Conservation (phyloP, 2,329 filamentous ascomycete genomes). For the Colletotrichum incanum region DNA sequence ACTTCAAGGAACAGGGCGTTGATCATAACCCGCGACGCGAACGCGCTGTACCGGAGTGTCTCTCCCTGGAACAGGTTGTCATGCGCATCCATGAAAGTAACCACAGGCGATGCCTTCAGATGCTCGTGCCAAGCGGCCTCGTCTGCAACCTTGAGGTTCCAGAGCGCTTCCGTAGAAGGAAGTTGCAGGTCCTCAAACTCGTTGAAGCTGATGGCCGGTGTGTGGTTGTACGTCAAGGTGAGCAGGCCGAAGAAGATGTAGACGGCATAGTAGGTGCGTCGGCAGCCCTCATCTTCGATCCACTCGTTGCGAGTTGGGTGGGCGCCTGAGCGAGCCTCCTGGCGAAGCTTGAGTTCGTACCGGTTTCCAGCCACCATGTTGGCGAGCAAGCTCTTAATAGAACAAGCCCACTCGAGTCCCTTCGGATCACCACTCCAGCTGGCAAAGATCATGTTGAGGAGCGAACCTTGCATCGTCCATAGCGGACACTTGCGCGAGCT, state of each 20-base stretch:
- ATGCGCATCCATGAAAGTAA: conserved; percentile 94
- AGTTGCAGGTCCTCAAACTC: conserved; percentile 95
- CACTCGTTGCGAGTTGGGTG: conserved; percentile 88
- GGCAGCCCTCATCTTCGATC: conserved; percentile 97
- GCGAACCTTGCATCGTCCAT: conserved; percentile 97
- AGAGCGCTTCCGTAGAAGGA: conserved; percentile 93
- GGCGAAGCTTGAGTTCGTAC: conserved; percentile 94
- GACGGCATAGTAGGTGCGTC: conserved; percentile 97
- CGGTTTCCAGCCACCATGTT: conserved; percentile 99
- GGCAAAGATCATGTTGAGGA: conserved; percentile 98
- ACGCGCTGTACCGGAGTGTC: conserved; percentile 91
- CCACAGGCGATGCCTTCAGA: conserved; percentile 77
- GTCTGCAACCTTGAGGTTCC: conserved; percentile 87
- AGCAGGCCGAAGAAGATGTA: conserved; percentile 99
- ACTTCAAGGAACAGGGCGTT: conserved; percentile 98
- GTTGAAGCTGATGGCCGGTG: conserved; percentile 97
- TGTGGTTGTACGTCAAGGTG: conserved; percentile 97
- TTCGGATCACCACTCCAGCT: conserved; percentile 99
- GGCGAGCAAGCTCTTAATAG: conserved; percentile 96
- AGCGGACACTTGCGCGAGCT: conserved; percentile 97
- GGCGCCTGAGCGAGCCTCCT: conserved; percentile 85
- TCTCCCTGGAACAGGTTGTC: conserved; percentile 97
- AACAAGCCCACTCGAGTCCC: conserved; percentile 98
- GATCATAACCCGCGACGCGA: conserved; percentile 98
- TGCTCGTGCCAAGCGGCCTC: conserved; percentile 89